These are phyloP conservation scores for Cercospora sp. DNA, from an alignment of 2,329 filamentous ascomycete species.

Conservation along the genomic window DNA sequence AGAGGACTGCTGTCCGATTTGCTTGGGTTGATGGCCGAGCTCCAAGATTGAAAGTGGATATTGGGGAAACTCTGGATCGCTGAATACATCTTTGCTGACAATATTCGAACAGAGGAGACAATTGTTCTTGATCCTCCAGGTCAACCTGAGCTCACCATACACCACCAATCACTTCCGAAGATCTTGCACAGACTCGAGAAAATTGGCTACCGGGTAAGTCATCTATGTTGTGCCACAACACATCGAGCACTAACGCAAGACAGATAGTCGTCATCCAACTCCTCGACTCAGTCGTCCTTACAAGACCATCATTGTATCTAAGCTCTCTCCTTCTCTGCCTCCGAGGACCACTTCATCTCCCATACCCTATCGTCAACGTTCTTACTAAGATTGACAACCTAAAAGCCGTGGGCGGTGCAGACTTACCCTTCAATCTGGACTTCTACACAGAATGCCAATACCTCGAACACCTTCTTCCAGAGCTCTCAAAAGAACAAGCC, in stretches of 20 bases:
- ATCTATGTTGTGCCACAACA: neutral
- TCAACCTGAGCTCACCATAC: conserved; percentile 95
- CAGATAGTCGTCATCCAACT: conserved; percentile 92
- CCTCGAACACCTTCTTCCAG: conserved; percentile 77
- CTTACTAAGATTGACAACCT: conserved; percentile 98
- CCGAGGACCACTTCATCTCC: conserved; percentile 96
- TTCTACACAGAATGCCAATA: conserved; percentile 98
- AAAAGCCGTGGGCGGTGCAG: conserved; percentile 66
- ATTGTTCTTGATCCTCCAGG: conserved; percentile 94
- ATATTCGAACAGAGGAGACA: conserved; percentile 68
- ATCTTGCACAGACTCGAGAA: conserved; percentile 91
- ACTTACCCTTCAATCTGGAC: conserved; percentile 90
- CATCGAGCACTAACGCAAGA: conserved; percentile 41
- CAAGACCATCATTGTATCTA: conserved; percentile 89
- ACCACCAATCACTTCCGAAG: conserved; percentile 86
- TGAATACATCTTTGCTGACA: neutral
- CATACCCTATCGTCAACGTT: conserved; percentile 92
- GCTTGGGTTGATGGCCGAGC: neutral
- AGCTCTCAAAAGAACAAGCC: conserved; percentile 74
- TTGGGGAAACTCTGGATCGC: neutral
- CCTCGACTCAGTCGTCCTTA: conserved; percentile 90
- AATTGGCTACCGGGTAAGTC: conserved; percentile 80
- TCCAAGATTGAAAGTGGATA: neutral
- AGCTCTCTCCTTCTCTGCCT: conserved; percentile 90
- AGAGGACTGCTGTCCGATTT: neutral